Conservation (phyloP, 2,329 filamentous ascomycete genomes). For the Hysterium pulicare region DNA sequence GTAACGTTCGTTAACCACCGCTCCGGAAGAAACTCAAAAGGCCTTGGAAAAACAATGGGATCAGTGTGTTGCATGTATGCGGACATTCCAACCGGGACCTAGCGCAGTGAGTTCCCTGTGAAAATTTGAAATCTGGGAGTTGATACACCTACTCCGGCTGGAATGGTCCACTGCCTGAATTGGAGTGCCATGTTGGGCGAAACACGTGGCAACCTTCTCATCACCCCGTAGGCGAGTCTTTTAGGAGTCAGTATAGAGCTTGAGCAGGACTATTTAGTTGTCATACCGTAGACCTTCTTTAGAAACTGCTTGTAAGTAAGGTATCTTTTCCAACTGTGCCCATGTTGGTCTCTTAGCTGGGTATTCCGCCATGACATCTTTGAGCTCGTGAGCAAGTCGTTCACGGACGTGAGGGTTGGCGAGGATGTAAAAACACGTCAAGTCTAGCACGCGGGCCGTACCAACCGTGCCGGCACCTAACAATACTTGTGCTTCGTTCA, state of each 20-base stretch:
- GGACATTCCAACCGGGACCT: conserved; percentile 27
- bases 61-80: conserved; percentile 48
- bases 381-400: conserved; percentile 18
- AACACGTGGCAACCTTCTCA: conserved; percentile 9
- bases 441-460: conserved; percentile 6
- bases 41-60: conserved; percentile 23
- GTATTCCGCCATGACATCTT: conserved; percentile 15
- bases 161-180: conserved; percentile 7
- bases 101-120: too few species aligned
- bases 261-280: too few species aligned
- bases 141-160: conserved; percentile 3
- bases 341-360: conserved; percentile 12
- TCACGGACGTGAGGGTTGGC: conserved; percentile 9
- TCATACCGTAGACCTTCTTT: conserved; percentile 25
- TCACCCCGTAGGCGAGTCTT: too few species aligned
- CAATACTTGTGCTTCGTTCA: conserved; percentile 2
- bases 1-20: conserved; percentile 33
- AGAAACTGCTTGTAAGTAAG: conserved; percentile 27
- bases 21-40: conserved; percentile 33
- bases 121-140: too few species aligned
- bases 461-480: background rate
- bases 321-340: conserved; percentile 24
- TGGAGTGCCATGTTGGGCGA: conserved; percentile 6
- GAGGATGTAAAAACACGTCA: conserved; percentile 11
- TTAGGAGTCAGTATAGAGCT: too few species aligned